Evolutionary conservation across 371 early-diverging fungal genomes (phyloP), one percentile per base, ranked within the genome.

Genomic region (Mucor sp.): DNA sequence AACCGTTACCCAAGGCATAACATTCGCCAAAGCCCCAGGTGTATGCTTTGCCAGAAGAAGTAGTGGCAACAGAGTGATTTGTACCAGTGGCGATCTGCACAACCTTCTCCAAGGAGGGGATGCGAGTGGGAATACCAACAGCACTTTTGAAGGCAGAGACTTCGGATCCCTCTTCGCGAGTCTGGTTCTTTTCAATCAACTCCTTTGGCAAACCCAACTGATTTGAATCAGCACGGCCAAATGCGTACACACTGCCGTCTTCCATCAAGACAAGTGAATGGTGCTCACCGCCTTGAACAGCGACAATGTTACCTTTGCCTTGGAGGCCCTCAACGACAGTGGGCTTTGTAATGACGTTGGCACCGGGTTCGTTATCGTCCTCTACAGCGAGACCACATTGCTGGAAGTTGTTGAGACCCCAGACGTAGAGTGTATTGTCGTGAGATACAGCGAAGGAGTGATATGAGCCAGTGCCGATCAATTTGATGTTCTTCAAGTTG

Each of bases 381-480:
- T 88, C 83, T 30, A 77, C 76, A 58, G 67, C 87, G 72, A 85
- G 74, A 55, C 85, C 98, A 85, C 87, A 97, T 77, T 99, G 99
- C 59, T 93, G 92, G 73, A 90, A 95, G 69, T 96, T 95, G 80
- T 99, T 99, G 55, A 96, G 85, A 32, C 99, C 99, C 93, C 96
- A 97, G 7, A 89, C 86, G 72, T 87, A 95, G 4, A 94, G 83
- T 28, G 86, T 76, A 59, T 90, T 87, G 27, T 85, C 81, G 27
- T 85, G 79, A 59, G 86, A 87, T 15, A 94, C 79, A 8, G 94
- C 93, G 62, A 97, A 92, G 0, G 94, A 92, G 76, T 96, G 94
- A 75, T 95, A 94, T 6, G 91, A 85, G 7, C 98, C 99, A 25
- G 93, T 87, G 30, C 89, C 94, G 25, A 94, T 91, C 25, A 74